Percentiles rank a stretch among this genome's conserved stretches.
phyloP scores from a whole-genome alignment of 176 grass and related monocot genomes.

The Thalia dealbata region DNA sequence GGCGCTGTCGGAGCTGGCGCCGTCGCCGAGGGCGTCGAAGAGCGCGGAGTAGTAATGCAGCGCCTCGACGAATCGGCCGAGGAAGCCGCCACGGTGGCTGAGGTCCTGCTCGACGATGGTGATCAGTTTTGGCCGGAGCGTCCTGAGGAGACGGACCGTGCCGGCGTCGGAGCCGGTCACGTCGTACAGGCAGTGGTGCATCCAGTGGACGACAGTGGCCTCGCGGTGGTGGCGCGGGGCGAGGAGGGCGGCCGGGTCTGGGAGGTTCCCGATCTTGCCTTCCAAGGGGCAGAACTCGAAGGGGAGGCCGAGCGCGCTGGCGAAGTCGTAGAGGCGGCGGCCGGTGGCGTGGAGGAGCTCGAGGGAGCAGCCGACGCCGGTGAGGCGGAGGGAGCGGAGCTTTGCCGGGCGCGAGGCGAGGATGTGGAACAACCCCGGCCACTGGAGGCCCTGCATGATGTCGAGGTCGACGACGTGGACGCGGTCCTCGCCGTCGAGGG shows the following conservation, averaged over 20 bases:
- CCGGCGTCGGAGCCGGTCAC: constrained; percentile 65
- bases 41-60: constrained; percentile 94
- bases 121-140: constrained; percentile 57
- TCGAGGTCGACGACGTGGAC: constrained; percentile 80
- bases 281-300: constrained; percentile 71
- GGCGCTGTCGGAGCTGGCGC: constrained; percentile 25
- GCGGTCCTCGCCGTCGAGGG: constrained; percentile 45
- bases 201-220: constrained; percentile 82
- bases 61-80: constrained; percentile 76
- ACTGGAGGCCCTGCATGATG: constrained; percentile 94
- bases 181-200: constrained; percentile 90
- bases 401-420: constrained; percentile 53
- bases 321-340: constrained; percentile 65
- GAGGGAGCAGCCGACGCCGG: constrained; percentile 62
- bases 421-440: constrained; percentile 85
- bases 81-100: constrained; percentile 56
- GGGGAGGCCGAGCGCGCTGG: constrained; percentile 39
- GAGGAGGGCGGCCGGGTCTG: constrained; percentile 34
- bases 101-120: constrained; percentile 94
- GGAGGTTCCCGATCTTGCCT: constrained; percentile 67
- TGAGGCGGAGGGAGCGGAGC: constrained; percentile 55
- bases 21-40: constrained; percentile 80
- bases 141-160: constrained; percentile 44
- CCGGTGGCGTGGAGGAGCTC: constrained; percentile 73
- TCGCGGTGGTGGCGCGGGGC: constrained; percentile 33